These are phyloP conservation scores for Malassezia sympodialis DNA, from an alignment of 1,284 basidiomycete genomes.

Conservation along the genomic window DNA sequence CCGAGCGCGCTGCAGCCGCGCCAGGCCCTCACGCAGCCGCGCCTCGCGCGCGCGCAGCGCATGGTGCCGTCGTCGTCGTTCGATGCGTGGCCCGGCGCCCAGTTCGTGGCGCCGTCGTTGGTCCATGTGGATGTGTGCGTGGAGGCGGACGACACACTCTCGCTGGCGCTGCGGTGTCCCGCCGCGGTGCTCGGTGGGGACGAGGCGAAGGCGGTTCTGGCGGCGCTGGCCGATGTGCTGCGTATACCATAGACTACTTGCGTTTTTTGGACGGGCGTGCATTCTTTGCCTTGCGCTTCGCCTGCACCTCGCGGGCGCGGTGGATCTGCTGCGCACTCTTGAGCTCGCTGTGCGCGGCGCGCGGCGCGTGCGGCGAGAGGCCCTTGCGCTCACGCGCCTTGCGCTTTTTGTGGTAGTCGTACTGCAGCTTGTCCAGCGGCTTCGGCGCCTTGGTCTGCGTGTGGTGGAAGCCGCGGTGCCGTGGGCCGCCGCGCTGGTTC, in stretches of 20 bases:
- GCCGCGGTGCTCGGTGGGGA: not conserved
- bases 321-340: constrained; percentile 35
- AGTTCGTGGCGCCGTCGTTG: not conserved
- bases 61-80: not conserved
- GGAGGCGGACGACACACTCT: constrained; percentile 2
- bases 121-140: constrained; percentile 6
- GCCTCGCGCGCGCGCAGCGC: not conserved
- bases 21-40: not conserved
- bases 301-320: constrained; percentile 27
- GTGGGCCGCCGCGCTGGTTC: constrained; percentile 21
- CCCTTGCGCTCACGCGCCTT: constrained; percentile 26
- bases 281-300: constrained; percentile 38
- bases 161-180: constrained; percentile 11
- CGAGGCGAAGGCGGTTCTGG: not conserved
- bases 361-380: constrained; percentile 15
- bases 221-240: not conserved
- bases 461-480: constrained; percentile 55
- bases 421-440: constrained; percentile 18
- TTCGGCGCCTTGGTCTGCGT: constrained; percentile 31
- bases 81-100: not conserved
- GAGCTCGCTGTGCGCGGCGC: constrained; percentile 26
- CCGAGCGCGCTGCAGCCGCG: not conserved
- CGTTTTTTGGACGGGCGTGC: constrained; percentile 26
- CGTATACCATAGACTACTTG: not conserved
- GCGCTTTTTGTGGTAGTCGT: constrained; percentile 22